Evolutionary conservation across 352 stramenopile genomes (phyloP).

Genomic region (Globisporangium rhizosaccharum): DNA sequence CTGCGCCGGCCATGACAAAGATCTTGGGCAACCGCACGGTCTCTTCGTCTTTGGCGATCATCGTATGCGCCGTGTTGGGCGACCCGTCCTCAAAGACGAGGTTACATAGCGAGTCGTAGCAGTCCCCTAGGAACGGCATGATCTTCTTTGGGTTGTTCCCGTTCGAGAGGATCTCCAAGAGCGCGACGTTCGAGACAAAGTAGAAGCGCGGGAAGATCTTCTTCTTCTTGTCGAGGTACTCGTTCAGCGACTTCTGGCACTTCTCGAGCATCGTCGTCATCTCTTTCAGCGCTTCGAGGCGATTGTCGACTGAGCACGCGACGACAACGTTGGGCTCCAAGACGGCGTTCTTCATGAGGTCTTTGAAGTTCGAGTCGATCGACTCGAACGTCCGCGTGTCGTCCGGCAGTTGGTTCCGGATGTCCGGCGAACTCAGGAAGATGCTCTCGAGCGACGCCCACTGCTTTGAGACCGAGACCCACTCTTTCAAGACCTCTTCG

Average conservation of each 20-base stretch:
- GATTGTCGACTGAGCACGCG: conserved; percentile 72
- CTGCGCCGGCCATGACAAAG: conserved; percentile 81
- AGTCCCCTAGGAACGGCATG: conserved; percentile 96
- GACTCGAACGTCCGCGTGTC: conserved; percentile 85
- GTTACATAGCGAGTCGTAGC: conserved; percentile 94
- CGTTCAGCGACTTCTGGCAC: conserved; percentile 85
- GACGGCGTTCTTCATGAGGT: conserved; percentile 88
- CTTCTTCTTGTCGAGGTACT: conserved; percentile 91
- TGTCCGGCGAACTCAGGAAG: conserved; percentile 86
- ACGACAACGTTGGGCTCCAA: conserved; percentile 79
- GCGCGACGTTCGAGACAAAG: conserved; percentile 85
- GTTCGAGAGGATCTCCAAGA: conserved; percentile 86
- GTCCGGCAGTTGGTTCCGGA: conserved; percentile 82
- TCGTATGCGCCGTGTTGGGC: conserved; percentile 75
- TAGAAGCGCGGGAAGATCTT: conserved; percentile 91
- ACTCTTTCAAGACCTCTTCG: conserved; percentile 85
- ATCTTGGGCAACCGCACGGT: conserved; percentile 54
- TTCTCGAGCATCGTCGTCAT: conserved; percentile 88
- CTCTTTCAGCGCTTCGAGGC: conserved; percentile 77
- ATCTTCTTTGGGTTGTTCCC: conserved; percentile 96
- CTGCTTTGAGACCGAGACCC: conserved; percentile 84
- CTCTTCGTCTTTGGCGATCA: conserved; percentile 82
- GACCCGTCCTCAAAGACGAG: conserved; percentile 77
- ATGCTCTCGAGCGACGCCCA: conserved; percentile 87
- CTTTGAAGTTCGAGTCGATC: conserved; percentile 89